Evolutionary conservation across 1,284 basidiomycete genomes (phyloP).

Genomic region (Heterobasidion irregulare): DNA sequence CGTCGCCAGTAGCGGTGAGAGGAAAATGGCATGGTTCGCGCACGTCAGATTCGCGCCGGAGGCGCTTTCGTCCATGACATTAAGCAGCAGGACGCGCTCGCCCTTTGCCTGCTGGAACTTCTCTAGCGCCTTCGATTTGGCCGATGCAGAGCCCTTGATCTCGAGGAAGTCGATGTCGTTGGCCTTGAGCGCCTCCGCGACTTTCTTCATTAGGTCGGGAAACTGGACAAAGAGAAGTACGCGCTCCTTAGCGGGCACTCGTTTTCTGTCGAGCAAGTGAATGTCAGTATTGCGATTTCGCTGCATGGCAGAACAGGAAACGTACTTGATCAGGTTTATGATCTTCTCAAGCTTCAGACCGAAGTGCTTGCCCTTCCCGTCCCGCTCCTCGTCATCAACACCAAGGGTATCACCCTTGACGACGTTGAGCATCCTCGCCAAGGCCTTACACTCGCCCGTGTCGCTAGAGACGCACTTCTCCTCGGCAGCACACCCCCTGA

Average conservation of each 20-base stretch:
- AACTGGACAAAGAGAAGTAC: slow-evolving; percentile 93
- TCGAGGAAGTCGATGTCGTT: slow-evolving; percentile 75
- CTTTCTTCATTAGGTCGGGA: slow-evolving; percentile 86
- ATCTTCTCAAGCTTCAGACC: slow-evolving; percentile 87
- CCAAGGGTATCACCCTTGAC: slow-evolving; percentile 80
- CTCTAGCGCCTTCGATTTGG: slow-evolving; percentile 76
- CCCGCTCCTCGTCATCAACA: slow-evolving; percentile 67
- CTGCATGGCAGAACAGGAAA: neutral
- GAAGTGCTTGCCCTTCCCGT: slow-evolving; percentile 73
- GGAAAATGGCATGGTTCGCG: slow-evolving; percentile 92
- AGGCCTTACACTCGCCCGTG: slow-evolving; percentile 62
- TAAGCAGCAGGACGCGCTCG: slow-evolving; percentile 79
- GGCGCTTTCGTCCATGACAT: slow-evolving; percentile 90
- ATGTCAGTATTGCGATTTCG: neutral
- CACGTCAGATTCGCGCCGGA: slow-evolving; percentile 89
- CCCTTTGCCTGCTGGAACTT: slow-evolving; percentile 74
- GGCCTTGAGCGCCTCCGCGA: slow-evolving; percentile 71
- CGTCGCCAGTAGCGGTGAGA: slow-evolving; percentile 79
- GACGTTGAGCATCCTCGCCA: slow-evolving; percentile 69
- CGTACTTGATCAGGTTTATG: slow-evolving; percentile 72
- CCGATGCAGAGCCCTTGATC: slow-evolving; percentile 71
- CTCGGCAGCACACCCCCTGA: slow-evolving; percentile 60
- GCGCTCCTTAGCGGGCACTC: slow-evolving; percentile 69
- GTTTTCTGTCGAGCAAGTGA: slow-evolving; percentile 33
- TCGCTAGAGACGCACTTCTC: slow-evolving; percentile 77